These are phyloP conservation scores for Plasmopara muralis DNA, from an alignment of 352 stramenopile species.

Conservation along the genomic window DNA sequence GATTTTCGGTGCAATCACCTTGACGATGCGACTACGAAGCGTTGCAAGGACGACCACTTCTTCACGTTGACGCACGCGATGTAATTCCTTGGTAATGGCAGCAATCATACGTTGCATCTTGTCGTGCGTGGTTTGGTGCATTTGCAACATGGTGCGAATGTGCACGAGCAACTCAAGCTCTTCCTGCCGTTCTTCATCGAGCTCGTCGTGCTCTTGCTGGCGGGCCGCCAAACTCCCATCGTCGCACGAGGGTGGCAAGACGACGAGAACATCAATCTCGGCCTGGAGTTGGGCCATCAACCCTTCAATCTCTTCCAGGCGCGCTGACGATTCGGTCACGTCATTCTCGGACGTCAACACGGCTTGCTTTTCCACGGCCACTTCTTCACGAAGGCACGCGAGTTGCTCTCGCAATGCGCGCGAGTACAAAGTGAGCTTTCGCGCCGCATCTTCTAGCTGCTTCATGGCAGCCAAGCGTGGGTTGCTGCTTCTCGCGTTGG, in stretches of 20 bases:
- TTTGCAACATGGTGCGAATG: slow-evolving; percentile 40
- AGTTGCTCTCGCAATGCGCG: slow-evolving; percentile 38
- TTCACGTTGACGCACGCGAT: slow-evolving; percentile 37
- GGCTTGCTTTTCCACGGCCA: slow-evolving; percentile 29
- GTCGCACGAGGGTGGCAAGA: slow-evolving; percentile 18
- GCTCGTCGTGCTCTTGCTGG: slow-evolving; percentile 44
- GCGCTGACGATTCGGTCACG: slow-evolving; percentile 40
- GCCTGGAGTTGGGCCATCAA: slow-evolving; percentile 45
- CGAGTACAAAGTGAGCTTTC: slow-evolving; percentile 44
- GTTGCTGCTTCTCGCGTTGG: slow-evolving; percentile 10
- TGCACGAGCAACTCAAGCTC: slow-evolving; percentile 49
- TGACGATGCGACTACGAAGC: slow-evolving; percentile 45
- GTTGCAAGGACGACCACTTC: slow-evolving; percentile 44
- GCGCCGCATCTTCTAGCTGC: slow-evolving; percentile 42
- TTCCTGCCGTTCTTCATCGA: slow-evolving; percentile 54
- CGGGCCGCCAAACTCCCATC: slow-evolving; percentile 29
- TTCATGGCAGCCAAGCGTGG: slow-evolving; percentile 11
- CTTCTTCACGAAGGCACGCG: slow-evolving; percentile 25
- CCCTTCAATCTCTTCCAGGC: slow-evolving; percentile 60
- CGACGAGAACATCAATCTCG: slow-evolving; percentile 31
- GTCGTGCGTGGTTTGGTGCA: slow-evolving; percentile 32
- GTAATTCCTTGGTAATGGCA: slow-evolving; percentile 35
- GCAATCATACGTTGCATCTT: slow-evolving; percentile 42
- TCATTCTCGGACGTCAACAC: slow-evolving; percentile 45
- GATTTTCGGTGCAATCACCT: slow-evolving; percentile 39